A percentile compares a stretch with the other conserved stretches of the same genome.
Evolutionary conservation across 768 basidiomycete genomes (phyloP).

Genomic region (Lentinula sp.): DNA sequence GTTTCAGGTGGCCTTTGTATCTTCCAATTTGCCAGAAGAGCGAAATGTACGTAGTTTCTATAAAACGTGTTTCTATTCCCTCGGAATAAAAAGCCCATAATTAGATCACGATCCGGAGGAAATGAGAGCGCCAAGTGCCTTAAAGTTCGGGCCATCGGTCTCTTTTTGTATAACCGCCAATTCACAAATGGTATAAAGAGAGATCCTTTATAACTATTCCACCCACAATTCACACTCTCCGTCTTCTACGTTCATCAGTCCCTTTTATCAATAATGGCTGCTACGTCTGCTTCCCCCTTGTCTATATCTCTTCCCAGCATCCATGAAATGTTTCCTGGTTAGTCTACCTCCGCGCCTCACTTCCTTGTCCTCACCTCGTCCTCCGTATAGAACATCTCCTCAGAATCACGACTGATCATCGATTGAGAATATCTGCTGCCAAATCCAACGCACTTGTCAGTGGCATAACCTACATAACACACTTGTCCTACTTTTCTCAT

Average conservation of each 20-base stretch:
- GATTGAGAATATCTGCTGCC: not conserved
- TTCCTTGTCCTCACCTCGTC: not conserved
- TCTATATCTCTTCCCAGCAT: slow-evolving; percentile 37
- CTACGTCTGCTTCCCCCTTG: not conserved
- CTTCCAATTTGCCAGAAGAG: not conserved
- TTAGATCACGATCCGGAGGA: not conserved
- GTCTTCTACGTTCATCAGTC: not conserved
- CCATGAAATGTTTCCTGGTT: slow-evolving; percentile 52
- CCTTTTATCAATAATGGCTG: not conserved
- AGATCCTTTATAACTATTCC: not conserved
- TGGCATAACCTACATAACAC: not conserved
- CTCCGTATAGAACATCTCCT: slow-evolving; percentile 13
- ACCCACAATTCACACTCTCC: not conserved
- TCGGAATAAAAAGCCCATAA: not conserved
- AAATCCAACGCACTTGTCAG: not conserved
- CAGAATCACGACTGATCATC: not conserved
- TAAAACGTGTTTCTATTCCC: slow-evolving; percentile 5
- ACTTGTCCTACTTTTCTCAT: not conserved
- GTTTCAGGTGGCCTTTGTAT: not conserved
- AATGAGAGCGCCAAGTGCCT: not conserved
- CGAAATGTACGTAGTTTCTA: slow-evolving; percentile 1
- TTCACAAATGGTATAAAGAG: not conserved
- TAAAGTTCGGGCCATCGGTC: not conserved
- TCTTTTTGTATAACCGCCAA: not conserved
- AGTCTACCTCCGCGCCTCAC: slow-evolving; percentile 5